These are phyloP conservation scores for Camellia granthamiana DNA, from an alignment of 148 eudicot species.

Conservation along the genomic window DNA sequence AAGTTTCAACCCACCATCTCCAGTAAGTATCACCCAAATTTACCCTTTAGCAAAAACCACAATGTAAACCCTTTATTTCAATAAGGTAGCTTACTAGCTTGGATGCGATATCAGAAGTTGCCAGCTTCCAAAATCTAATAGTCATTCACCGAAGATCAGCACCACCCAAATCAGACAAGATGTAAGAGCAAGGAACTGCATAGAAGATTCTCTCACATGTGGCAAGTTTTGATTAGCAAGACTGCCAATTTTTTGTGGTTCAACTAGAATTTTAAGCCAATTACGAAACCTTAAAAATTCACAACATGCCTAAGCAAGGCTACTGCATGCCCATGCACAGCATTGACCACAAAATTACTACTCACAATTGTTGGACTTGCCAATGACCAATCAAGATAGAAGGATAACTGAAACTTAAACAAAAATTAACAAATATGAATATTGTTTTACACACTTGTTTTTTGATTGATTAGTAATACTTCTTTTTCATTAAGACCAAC, in stretches of 20 bases:
- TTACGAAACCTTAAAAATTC: not conserved
- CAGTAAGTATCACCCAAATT: too few relatives aligned
- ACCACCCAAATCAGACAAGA: too few relatives aligned
- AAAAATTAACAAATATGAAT: not conserved
- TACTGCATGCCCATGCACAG: not conserved
- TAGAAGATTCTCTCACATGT: not conserved
- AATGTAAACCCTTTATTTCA: too few relatives aligned
- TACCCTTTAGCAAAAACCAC: too few relatives aligned
- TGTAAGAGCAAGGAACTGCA: not conserved
- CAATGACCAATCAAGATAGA: not conserved
- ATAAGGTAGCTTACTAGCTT: too few relatives aligned
- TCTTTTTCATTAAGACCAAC: not conserved
- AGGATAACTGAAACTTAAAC: not conserved
- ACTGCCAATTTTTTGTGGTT: not conserved
- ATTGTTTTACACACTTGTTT: too few relatives aligned
- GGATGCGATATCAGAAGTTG: too few relatives aligned
- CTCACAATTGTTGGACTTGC: not conserved
- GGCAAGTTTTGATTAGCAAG: not conserved
- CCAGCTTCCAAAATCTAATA: too few relatives aligned
- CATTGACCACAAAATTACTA: not conserved
- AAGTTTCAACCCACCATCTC: too few relatives aligned
- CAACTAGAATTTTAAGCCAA: not conserved
- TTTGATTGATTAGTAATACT: not conserved
- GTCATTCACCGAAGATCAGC: too few relatives aligned
- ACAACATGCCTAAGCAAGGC: not conserved